Percentiles rank a stretch among this genome's conserved stretches.
Evolutionary conservation across 2,329 filamentous ascomycete species (phyloP).

Genomic region (Aspergillus hiratsukae): DNA sequence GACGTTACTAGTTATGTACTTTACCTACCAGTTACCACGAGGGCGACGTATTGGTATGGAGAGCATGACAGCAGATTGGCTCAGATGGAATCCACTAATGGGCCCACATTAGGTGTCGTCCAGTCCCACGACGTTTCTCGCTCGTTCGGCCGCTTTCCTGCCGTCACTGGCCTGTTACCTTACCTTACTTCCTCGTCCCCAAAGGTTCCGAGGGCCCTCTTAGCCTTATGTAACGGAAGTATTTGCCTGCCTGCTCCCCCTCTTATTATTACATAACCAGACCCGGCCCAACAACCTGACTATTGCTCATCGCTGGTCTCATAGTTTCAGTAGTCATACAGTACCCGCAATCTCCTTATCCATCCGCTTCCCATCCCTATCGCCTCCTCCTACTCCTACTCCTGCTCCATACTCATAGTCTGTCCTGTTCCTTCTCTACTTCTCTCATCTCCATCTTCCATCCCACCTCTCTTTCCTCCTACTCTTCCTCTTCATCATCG

Average conservation of each 20-base stretch:
- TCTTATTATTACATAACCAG: conserved; percentile 1
- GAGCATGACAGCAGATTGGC: conserved; percentile 7
- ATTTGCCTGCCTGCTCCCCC: conserved; percentile 8
- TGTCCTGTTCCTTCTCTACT: conserved; percentile 16
- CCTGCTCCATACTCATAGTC: conserved; percentile 8
- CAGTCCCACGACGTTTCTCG: conserved; percentile 15
- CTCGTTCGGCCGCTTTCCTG: conserved; percentile 19
- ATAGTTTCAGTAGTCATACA: conserved; percentile 5
- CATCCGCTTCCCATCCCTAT: conserved; percentile 14
- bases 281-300: conserved; percentile 9
- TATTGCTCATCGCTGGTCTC: background rate
- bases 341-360: conserved; percentile 7
- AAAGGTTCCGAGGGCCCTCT: conserved; percentile 17
- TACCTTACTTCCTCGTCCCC: conserved; percentile 4
- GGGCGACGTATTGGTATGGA: conserved; percentile 14
- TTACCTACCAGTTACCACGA: background rate
- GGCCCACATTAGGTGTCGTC: background rate
- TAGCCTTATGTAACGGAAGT: conserved; percentile 9
- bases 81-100: background rate
- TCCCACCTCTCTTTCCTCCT: conserved; percentile 16
- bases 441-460: conserved; percentile 15
- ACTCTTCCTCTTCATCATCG: conserved; percentile 14
- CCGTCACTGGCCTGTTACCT: conserved; percentile 5
- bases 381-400: conserved; percentile 6
- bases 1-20: conserved; percentile 16